A percentile compares a stretch with the other conserved stretches of the same genome.
Conservation (phyloP, 345 rosid genomes). For the Balakata baccata region DNA sequence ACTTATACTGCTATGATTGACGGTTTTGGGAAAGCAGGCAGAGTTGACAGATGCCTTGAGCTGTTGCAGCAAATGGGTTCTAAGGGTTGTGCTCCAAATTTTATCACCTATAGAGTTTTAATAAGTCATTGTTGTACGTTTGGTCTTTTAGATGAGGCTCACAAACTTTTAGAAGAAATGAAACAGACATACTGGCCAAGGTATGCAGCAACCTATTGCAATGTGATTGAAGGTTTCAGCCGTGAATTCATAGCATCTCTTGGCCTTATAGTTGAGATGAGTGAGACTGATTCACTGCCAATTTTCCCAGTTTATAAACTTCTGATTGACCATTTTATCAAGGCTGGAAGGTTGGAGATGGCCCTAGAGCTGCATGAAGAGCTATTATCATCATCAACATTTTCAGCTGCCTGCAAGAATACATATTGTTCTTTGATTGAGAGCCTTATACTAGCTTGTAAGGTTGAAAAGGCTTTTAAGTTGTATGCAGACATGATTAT, state of each 20-base stretch:
- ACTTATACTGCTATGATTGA: slow-evolving; percentile 98
- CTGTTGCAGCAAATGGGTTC: slow-evolving; percentile 67
- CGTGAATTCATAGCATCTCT: slow-evolving; percentile 69
- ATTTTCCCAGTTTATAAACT: slow-evolving; percentile 61
- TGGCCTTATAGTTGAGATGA: slow-evolving; percentile 73
- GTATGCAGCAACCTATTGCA: slow-evolving; percentile 55
- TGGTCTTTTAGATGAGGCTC: slow-evolving; percentile 73
- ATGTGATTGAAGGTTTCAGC: slow-evolving; percentile 83
- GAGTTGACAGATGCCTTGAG: slow-evolving; percentile 63
- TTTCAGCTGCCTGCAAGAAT: slow-evolving; percentile 33
- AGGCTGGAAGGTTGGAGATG: slow-evolving; percentile 67
- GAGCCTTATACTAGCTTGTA: slow-evolving; percentile 60
- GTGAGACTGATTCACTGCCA: slow-evolving; percentile 48
- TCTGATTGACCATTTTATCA: slow-evolving; percentile 65
- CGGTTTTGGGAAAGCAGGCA: slow-evolving; percentile 77
- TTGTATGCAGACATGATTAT: slow-evolving; percentile 56
- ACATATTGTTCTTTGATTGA: slow-evolving; percentile 54
- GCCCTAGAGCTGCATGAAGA: slow-evolving; percentile 76
- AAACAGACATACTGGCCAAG: slow-evolving; percentile 91
- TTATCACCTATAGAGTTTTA: slow-evolving; percentile 77
- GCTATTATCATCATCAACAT: slow-evolving; percentile 48
- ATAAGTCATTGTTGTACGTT: slow-evolving; percentile 73
- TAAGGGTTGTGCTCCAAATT: slow-evolving; percentile 90
- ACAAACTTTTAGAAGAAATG: slow-evolving; percentile 84
- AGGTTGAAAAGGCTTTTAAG: slow-evolving; percentile 74